Base-by-base conservation (phyloP, 768 basidiomycete genomes). In the Hebeloma cylindrosporum region DNA sequence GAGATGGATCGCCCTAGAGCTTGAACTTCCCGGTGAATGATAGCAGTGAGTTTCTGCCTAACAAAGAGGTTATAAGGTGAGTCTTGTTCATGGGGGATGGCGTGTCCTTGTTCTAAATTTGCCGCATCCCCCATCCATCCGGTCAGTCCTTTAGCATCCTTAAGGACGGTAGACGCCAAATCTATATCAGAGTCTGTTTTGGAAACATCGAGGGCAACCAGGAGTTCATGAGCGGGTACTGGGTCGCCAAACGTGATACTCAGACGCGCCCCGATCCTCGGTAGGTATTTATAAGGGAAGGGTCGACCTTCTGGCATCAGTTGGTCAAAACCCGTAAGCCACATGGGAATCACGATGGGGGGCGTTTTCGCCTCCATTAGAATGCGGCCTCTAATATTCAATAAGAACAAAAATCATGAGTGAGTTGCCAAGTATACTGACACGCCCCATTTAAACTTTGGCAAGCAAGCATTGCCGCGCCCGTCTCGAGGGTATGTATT, bases 401-500 rank as follows among this genome's bases (percentile, higher is more conserved):
- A 45, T 28, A 21, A 34, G 14, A 31, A 22, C 25, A 18, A 20
- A 27, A 29, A 36, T 30, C 36, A 36, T 13, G 25, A 21, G 39
- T 16, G 40, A 25, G 36, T 11, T 20, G 33, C 28, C 13, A 21
- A 48, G 36, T 11, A 33, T 30, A 83, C 93, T 65, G 60, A 94
- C 93, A 94, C 71, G 46, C 94, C 94, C 94, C 94, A 97, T 71
- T 94, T 96, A 66, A 96, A 95, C 35, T 89, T 73, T 5, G 82
- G 74, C 40, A 96, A 64, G 53, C 62, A 63, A 13, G 73, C 69
- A 5, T 69, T 50, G 8, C 81, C 80, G 45, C 69, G 56, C 27
- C 56, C 59, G 38, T 67, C 65, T 38, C 58, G 60, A 28, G 62
- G 59, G 59, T 85, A 82, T 8, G 62, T 63, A n/a, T 68, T 48